Evolutionary conservation across 2,329 filamentous ascomycete species (phyloP).

Genomic region (Cryphonectria radicalis): DNA sequence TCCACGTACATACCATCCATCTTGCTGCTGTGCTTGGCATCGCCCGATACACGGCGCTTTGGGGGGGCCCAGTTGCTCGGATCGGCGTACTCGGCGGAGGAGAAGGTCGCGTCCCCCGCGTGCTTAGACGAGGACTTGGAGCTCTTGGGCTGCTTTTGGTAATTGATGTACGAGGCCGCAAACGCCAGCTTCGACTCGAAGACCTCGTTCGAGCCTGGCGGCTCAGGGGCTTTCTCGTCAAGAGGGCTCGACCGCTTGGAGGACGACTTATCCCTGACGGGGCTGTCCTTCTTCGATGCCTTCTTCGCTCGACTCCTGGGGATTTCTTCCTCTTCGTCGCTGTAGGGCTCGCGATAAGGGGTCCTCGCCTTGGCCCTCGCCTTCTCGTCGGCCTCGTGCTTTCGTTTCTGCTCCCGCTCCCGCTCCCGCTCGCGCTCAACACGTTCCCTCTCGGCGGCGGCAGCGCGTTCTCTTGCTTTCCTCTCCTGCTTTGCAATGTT

Average conservation of each 20-base stretch:
- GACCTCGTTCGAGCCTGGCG: constrained; percentile 19
- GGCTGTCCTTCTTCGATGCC: constrained; percentile 37
- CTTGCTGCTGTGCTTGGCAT: constrained; percentile 25
- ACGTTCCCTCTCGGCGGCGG: not conserved
- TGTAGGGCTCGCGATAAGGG: constrained; percentile 37
- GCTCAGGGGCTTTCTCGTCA: constrained; percentile 13
- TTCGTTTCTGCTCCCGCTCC: constrained; percentile 33
- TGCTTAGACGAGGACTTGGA: constrained; percentile 27
- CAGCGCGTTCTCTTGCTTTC: constrained; percentile 29
- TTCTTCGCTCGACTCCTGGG: constrained; percentile 36
- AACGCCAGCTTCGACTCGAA: constrained; percentile 26
- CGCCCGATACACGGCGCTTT: constrained; percentile 29
- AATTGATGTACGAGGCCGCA: constrained; percentile 33
- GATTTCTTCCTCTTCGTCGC: constrained; percentile 35
- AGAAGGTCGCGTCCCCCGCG: constrained; percentile 13
- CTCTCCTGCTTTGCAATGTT: constrained; percentile 17
- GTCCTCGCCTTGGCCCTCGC: constrained; percentile 32
- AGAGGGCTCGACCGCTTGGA: constrained; percentile 25
- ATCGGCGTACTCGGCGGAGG: constrained; percentile 27
- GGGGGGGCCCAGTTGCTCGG: constrained; percentile 19
- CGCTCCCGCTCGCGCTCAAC: constrained; percentile 25
- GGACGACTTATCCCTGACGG: constrained; percentile 32
- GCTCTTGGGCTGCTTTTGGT: constrained; percentile 18
- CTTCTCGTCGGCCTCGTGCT: constrained; percentile 38
- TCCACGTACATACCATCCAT: constrained; percentile 20